These are phyloP conservation scores for Fusarium coffeatum DNA, from an alignment of 2,329 filamentous ascomycete genomes.

Conservation along the genomic window DNA sequence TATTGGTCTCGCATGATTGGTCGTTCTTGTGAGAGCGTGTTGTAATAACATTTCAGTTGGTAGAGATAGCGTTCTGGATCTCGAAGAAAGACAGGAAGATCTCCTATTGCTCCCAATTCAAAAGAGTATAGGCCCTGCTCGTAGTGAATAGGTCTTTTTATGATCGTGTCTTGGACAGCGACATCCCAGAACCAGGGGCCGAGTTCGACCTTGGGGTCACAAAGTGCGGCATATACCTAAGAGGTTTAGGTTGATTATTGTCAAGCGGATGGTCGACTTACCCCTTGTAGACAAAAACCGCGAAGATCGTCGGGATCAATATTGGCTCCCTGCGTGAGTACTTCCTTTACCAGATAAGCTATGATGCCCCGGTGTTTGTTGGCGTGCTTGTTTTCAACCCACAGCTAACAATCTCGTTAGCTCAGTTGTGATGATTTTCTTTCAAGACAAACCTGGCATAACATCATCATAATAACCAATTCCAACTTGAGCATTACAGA, in stretches of 20 bases:
- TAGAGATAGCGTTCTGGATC: constrained; percentile 21
- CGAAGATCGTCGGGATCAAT: constrained; percentile 10
- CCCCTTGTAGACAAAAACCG: constrained; percentile 13
- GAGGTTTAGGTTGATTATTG: background rate
- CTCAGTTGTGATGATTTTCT: fast-evolving
- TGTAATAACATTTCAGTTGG: constrained; percentile 26
- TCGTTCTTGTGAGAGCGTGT: constrained; percentile 11
- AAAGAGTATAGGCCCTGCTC: constrained; percentile 13
- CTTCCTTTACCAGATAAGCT: constrained; percentile 6
- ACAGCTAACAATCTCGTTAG: constrained; percentile 4
- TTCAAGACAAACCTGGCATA: constrained; percentile 2
- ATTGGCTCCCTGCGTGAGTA: background rate
- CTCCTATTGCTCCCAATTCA: constrained; percentile 14
- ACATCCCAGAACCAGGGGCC: constrained; percentile 33
- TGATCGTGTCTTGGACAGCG: background rate
- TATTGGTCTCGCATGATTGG: background rate
- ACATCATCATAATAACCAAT: constrained; percentile 21
- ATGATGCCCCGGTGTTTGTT: constrained; percentile 16
- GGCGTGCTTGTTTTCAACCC: constrained; percentile 25
- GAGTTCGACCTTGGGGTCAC: constrained; percentile 12
- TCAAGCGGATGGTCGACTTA: background rate
- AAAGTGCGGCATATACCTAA: constrained; percentile 18
- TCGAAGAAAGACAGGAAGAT: constrained; percentile 16
- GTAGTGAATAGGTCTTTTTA: constrained; percentile 18
- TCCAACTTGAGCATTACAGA: constrained; percentile 15